A percentile compares a stretch with the other conserved stretches of the same genome.
phyloP scores from a whole-genome alignment of 164 flowering plant species.

The Akebia trifoliata region DNA sequence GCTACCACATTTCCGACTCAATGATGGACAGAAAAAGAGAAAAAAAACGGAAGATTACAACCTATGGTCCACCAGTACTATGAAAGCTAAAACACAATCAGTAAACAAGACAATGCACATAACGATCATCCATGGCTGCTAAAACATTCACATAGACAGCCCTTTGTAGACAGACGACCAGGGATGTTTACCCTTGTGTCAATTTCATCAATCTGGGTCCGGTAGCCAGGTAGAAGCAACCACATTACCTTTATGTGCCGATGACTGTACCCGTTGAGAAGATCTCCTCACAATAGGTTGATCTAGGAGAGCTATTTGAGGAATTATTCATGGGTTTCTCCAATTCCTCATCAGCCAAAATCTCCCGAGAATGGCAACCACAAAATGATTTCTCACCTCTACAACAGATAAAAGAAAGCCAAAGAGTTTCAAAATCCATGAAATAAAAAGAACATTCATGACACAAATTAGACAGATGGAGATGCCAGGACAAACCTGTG shows the following conservation, averaged over 20 bases:
- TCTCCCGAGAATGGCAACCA: conserved; percentile 61
- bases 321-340: conserved; percentile 28
- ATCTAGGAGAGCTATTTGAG: conserved; percentile 14
- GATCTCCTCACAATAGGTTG: conserved; percentile 17
- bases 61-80: conserved; percentile 25
- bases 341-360: conserved; percentile 54
- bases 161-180: conserved; percentile 47
- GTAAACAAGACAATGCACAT: conserved; percentile 36
- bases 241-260: conserved; percentile 13
- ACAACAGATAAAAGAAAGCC: conserved; percentile 11
- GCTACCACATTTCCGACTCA: conserved; percentile 28
- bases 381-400: conserved; percentile 94
- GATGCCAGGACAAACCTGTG: conserved; percentile 42
- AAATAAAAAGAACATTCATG: no score
- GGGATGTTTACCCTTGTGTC: conserved; percentile 20
- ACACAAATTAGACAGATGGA: no score
- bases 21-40: conserved; percentile 4
- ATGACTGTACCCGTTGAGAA: conserved; percentile 21
- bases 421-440: conserved; percentile 2
- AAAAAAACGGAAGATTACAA: conserved; percentile 10
- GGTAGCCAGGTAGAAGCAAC: conserved; percentile 4
- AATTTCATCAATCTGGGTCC: conserved; percentile 22
- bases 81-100: conserved; percentile 20
- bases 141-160: conserved; percentile 47
- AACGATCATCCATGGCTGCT: conserved; percentile 64